A percentile compares a stretch with the other conserved stretches of the same genome.
Evolutionary conservation across 1,284 basidiomycete species (phyloP).

Genomic region (Ustilago bromivora): DNA sequence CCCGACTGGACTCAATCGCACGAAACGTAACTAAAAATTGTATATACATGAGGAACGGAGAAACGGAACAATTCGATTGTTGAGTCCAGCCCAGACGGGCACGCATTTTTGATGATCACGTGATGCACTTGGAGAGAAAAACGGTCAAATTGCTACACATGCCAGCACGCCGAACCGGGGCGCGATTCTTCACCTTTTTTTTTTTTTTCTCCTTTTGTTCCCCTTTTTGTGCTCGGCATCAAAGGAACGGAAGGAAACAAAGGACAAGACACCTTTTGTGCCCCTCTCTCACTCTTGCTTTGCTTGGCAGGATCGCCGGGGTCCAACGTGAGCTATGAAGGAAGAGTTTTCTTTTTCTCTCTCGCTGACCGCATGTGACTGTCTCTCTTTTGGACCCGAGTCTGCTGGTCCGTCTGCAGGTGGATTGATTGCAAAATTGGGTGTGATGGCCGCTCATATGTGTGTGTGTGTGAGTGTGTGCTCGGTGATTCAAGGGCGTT

Average conservation of each 20-base stretch:
- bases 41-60: too few relatives aligned
- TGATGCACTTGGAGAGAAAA: not conserved
- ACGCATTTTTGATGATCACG: not conserved
- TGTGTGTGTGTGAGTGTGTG: not conserved
- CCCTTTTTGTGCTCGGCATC: not conserved
- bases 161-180: constrained; percentile 10
- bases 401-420: not conserved
- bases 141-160: constrained; percentile 11
- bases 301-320: not conserved
- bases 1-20: too few relatives aligned
- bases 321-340: constrained; percentile 4
- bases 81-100: too few relatives aligned
- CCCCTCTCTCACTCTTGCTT: not conserved
- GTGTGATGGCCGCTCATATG: not conserved
- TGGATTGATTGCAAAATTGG: not conserved
- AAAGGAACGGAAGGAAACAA: not conserved
- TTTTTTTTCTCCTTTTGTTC: not conserved
- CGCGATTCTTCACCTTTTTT: not conserved
- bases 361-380: not conserved
- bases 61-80: too few relatives aligned
- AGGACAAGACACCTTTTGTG: not conserved
- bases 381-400: constrained; percentile 3
- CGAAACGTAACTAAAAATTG: too few relatives aligned
- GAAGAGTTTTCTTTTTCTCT: not conserved
- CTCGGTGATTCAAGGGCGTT: not conserved